Evolutionary conservation across 768 basidiomycete species (phyloP).

Genomic region (Termitomyces sp.): DNA sequence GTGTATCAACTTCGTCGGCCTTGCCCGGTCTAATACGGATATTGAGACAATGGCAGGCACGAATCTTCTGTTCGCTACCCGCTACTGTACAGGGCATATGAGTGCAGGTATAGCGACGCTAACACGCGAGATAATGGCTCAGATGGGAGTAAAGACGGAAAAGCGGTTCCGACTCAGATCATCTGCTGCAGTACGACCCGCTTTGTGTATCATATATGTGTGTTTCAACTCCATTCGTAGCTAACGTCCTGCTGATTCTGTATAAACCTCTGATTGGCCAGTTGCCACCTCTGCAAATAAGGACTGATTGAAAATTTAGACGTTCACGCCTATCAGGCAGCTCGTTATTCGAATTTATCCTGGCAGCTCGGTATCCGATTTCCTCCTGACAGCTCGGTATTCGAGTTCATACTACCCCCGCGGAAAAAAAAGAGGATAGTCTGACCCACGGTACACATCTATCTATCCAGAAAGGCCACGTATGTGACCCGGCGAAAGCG

Average conservation of each 20-base stretch:
- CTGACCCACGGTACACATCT: constrained; percentile 14
- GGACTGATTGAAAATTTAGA: not conserved
- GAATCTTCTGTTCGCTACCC: constrained; percentile 19
- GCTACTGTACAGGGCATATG: constrained; percentile 25
- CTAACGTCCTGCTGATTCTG: not conserved
- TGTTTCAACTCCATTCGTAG: constrained; percentile 12
- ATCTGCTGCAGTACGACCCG: constrained; percentile 20
- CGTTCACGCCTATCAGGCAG: not conserved
- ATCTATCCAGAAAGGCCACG: not conserved
- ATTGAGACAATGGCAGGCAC: constrained; percentile 71
- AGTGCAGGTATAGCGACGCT: constrained; percentile 6
- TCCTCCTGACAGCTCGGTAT: not conserved
- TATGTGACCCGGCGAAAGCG: not conserved
- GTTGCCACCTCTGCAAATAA: constrained; percentile 8
- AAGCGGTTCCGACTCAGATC: constrained; percentile 34
- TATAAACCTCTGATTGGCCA: constrained; percentile 4
- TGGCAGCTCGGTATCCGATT: not conserved
- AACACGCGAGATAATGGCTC: constrained; percentile 5
- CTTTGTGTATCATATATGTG: constrained; percentile 5
- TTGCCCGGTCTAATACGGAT: constrained; percentile 45
- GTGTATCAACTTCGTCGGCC: constrained; percentile 25
- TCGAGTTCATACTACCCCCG: constrained; percentile 6
- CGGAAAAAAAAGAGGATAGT: constrained; percentile 8
- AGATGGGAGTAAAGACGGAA: constrained; percentile 15
- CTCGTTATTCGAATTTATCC: not conserved